Base-by-base conservation (phyloP, 176 grass and related monocot genomes). In the Oryza longistaminata region DNA sequence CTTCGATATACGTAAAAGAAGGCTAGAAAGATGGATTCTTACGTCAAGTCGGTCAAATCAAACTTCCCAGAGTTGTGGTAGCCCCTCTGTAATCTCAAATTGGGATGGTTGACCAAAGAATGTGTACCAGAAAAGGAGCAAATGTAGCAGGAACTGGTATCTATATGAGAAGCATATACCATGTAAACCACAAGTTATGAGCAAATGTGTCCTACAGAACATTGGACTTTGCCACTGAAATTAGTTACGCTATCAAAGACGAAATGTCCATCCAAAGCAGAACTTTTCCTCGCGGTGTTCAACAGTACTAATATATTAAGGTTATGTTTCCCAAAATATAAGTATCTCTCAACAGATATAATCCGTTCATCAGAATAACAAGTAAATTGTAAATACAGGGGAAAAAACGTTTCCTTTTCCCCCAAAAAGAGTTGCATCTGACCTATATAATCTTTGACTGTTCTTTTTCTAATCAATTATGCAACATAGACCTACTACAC, bases 21-120 rank as follows among this genome's bases (percentile, higher is more conserved):
- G n/a, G 33, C 7, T 5, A 68, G 44, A 15, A 0, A 35, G 53
- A 55, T 37, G 65, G 71, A 81, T 85, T 93, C 96, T 98, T 90
- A 98, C 96, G 96, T 98, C 86, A 98, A 74, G 90, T 98, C 93
- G 71, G 93, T 95, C 83, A 98, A 94, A 75, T 98, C 96, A 71
- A 93, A 83, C 81, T 89, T 98, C 70, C 87, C 85, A 14, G 89
- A 90, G 31, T 79, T 90, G 80, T 87, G 77, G 78, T 79, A 93
- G 74, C 25, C 65, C 79, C 84, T 89, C 62, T 73, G 44, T 68
- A 80, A 88, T 68, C 58, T 84, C 31, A 77, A 83, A 68, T 77
- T 60, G 84, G 74, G 42, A 73, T 68, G 37, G 76, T 81, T 71
- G 61, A 85, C 49, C 89, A 60, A 79, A 43, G 60, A 74, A 26